Base-by-base conservation (phyloP, 116 monocot species). In the Iris pallida region DNA sequence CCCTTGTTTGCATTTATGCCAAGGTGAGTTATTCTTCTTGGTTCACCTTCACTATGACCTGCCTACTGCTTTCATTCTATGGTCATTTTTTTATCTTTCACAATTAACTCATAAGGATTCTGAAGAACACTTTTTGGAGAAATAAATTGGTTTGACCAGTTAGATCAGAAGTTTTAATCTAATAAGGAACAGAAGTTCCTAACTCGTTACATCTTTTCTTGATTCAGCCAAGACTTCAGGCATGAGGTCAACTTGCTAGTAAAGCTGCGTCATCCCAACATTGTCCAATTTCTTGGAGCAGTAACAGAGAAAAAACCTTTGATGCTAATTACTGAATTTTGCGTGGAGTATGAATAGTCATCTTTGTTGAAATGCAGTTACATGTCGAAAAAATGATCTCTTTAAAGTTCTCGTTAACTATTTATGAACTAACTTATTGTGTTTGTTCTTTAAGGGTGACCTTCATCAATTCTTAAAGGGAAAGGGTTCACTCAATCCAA, bases 281-380 rank as follows among this genome's bases (percentile, higher is more conserved):
- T 96, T 63, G 96, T 96, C 15, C 96, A 96, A 62, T 92, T 96
- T 69, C 89, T 96, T 71, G 96, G 96, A 75, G 96, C 96, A 57
- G 96, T 92, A 42, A 96, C 96, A 12, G 88, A 96, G 64, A 89
- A 82, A 71, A 86, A 91, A 70, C 96, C 96, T 11, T 71, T 96
- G 69, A 92, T 96, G 96, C 75, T 96, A 59, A 82, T 96, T 14
- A 96, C 96, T 19, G 96, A 96, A 68, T 96, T 80, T 72, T 96
- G 9, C 81, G 92, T 76, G 96, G 96, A 74, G 92, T 96, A 85
- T 51, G 73, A 60, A 57, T 42, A 2, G 10, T 65, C 4, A 43
- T 55, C 20, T 42, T 59, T 72, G 13, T 58, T 72, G 0, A 11
- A 42, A 30, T 30, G 13, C 60, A 14, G 42, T 13, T 61, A 42